Base-by-base conservation (phyloP, 805 yeast genomes). In the Candida krabiensis region DNA sequence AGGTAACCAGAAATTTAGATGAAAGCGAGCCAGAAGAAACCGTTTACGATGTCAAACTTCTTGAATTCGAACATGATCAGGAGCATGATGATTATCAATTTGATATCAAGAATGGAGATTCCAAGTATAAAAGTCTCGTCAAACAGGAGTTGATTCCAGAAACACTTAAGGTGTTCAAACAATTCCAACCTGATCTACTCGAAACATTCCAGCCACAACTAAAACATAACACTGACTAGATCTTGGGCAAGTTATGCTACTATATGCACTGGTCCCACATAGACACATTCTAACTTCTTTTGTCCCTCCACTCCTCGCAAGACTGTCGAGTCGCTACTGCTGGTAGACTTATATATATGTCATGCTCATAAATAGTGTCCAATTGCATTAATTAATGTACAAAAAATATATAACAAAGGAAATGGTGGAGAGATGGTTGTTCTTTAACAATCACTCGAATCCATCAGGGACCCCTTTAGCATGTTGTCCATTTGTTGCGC, bases 381-480 rank as follows among this genome's bases (percentile, higher is more conserved):
- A 21, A 7, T 21, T 21, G 9, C 7, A 8, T 21, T 11, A 21
- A 21, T 21, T 21, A 21, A 21, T 21, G 24, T 21, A 21, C 24
- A 21, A 21, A 21, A 11, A 21, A 21, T 21, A 21, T 8, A 21
- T 11, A 21, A 21, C 24, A 21, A 21, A n/a, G n/a, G n/a, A n/a
- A n/a, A n/a, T n/a, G n/a, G n/a, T n/a, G n/a, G n/a, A n/a, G n/a
- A n/a, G n/a, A n/a, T n/a, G n/a, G n/a, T n/a, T n/a, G n/a, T n/a
- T n/a, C n/a, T n/a, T n/a, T n/a, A n/a, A n/a, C 9, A 26, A 53
- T 18, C 37, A 40, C 37, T 66, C 77, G 60, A 89, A 89, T 6
- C 95, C 95, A 37, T 82, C 84, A 2, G 96, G 96, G 9, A 88
- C 96, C 6, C 95, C 96, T 44, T 75, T 75, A 0, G 96, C 96